Percentiles rank a stretch among this genome's conserved stretches.
These are phyloP conservation scores for Primulina eburnea DNA, from an alignment of 257 asterid species.

Conservation along the genomic window DNA sequence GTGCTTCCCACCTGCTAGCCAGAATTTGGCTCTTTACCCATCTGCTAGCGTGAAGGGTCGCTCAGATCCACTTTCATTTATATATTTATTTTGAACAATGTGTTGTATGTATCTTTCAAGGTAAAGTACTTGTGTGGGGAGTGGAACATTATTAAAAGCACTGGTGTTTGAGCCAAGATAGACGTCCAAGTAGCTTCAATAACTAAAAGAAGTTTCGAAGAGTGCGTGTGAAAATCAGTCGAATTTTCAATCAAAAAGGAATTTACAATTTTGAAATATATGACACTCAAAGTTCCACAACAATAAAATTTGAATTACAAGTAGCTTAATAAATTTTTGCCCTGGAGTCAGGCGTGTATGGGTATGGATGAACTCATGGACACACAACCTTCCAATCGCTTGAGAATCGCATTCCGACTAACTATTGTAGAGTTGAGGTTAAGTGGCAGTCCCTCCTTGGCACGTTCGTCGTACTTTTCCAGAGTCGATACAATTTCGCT, in stretches of 20 bases:
- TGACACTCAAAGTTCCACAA: neutral
- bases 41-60: too few relatives aligned
- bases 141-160: too few relatives aligned
- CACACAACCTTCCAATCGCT: constrained; percentile 75
- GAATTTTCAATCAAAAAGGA: neutral
- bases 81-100: too few relatives aligned
- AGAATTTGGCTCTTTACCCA: too few relatives aligned
- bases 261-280: neutral
- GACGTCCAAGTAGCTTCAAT: too few relatives aligned
- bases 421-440: constrained; percentile 58
- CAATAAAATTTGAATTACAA: neutral
- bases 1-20: too few relatives aligned
- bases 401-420: constrained; percentile 52
- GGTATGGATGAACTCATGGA: constrained; percentile 59
- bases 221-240: neutral
- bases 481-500: constrained; percentile 63
- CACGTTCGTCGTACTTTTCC: constrained; percentile 75
- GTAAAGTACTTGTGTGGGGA: too few relatives aligned
- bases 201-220: neutral
- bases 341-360: constrained; percentile 55
- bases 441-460: constrained; percentile 79
- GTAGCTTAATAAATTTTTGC: neutral
- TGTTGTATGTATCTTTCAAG: too few relatives aligned
- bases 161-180: too few relatives aligned
- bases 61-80: too few relatives aligned